Evolutionary conservation across 2,329 filamentous ascomycete genomes (phyloP).

Genomic region (Fusarium sp.): DNA sequence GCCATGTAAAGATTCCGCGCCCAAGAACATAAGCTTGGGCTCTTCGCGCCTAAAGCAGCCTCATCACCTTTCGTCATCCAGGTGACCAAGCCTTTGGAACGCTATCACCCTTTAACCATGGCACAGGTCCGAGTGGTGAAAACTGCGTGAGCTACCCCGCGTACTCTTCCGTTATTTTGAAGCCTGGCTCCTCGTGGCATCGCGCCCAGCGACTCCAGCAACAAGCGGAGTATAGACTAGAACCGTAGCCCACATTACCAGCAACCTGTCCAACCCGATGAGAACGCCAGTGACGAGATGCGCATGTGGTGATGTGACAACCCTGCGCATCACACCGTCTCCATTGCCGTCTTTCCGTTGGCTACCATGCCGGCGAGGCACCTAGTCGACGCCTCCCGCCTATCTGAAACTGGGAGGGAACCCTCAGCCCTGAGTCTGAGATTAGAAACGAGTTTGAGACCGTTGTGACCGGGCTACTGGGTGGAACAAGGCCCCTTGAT

Average conservation of each 20-base stretch:
- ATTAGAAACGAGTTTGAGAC: constrained; percentile 46
- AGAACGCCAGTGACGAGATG: constrained; percentile 46
- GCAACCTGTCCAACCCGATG: constrained; percentile 34
- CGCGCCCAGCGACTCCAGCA: constrained; percentile 5
- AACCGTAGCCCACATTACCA: constrained; percentile 22
- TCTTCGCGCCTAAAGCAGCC: constrained; percentile 21
- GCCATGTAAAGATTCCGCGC: neutral
- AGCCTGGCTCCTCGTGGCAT: constrained; percentile 29
- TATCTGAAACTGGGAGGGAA: constrained; percentile 43
- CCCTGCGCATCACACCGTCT: constrained; percentile 47
- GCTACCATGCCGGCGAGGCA: constrained; percentile 33
- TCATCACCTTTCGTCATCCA: constrained; percentile 26
- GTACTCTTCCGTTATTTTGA: constrained; percentile 10
- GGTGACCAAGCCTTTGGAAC: constrained; percentile 22
- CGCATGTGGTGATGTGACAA: constrained; percentile 48
- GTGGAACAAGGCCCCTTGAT: constrained; percentile 36
- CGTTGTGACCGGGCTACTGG: constrained; percentile 39
- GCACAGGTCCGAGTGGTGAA: constrained; percentile 27
- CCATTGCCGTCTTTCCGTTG: constrained; percentile 29
- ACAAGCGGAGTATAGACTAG: constrained; percentile 16
- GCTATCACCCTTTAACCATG: constrained; percentile 22
- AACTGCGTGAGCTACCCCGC: constrained; percentile 30
- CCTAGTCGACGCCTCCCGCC: constrained; percentile 35
- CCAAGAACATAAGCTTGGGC: constrained; percentile 16
- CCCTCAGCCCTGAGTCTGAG: constrained; percentile 38